Base-by-base conservation (phyloP, 169 alveolate species). In the Cardiosporidium cionae region DNA sequence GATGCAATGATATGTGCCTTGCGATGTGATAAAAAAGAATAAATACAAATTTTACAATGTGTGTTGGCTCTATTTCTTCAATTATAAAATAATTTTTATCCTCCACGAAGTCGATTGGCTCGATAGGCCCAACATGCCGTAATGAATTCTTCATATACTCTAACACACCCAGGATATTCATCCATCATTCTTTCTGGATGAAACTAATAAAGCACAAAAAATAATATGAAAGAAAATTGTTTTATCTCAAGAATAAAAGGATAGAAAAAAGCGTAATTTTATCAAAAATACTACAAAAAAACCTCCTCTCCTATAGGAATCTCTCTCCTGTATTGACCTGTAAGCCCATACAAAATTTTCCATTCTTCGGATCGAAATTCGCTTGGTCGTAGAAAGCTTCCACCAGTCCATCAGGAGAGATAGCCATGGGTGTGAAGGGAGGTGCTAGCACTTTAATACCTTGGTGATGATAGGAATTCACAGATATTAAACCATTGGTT, bases 381-480 rank as follows among this genome's bases (percentile, higher is more conserved):
- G 63, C 27, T 2, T 7, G 37, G 53, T 70, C 77, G 37, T 63
- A 70, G 65, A 16, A 70, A 37, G 77, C 77, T 25, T 70, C 77
- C 22, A 70, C 27, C 0, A 70, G 53, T n/a, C 77, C 77, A 16
- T 70, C 77, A 31, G 35, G 67, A 3, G 77, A 37, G 32, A 7
- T 35, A 9, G 77, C 77, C 25, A 70, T 54, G 4, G 77, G 77
- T 7, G 52, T 5, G 32, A 70, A 52, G 53, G 53, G 33, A 25
- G 27, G 2, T 23, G 67, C 77, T 23, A 70, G 74, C 6, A 25
- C n/a, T 33, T 63, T 54, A 25, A 70, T 52, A 5, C 77, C 77
- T 52, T 70, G 77, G 74, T 70, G 77, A 28, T 70, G 77, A 58
- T 52, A 70, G 32, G 77, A 70, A 7, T 70, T 70, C 53, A 70